Evolutionary conservation across 2,329 filamentous ascomycete genomes (phyloP), one percentile per base, ranked within the genome.

Genomic region (Hymenoscyphus scutula): DNA sequence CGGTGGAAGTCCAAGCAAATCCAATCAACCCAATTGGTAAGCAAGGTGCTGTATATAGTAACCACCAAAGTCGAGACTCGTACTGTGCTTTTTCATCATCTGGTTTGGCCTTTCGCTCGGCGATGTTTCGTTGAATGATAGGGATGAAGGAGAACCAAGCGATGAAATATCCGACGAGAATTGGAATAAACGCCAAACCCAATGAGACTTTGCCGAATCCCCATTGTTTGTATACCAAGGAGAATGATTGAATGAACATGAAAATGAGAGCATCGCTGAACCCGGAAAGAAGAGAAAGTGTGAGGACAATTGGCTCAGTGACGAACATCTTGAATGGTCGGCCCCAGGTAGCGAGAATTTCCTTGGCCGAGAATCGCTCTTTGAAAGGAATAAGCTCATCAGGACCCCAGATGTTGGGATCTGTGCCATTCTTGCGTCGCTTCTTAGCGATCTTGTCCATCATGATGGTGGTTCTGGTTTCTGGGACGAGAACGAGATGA

Each of bases 391-490:
- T 78, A 11, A 92, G 80, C 76, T 95, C 91, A 64, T 89, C 86
- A 0, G 89, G 89, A 0, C 91, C 90, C 69, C 85, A 91, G 66
- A 92, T 74, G 56, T 74, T 72, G 8, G 81, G 78, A 37, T 82
- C 77, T 67, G 83, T 76, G 41, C 86, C 86, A 11, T 78, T 78
- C 76, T 87, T 79, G 74, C 91, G 84, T 67, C 87, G 84, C 74
- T 84, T 86, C 81, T 91, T 91, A 30, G 91, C 91, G 63, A 93
- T 91, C 1, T 80, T 80, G 77, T 95, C 88, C 81, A 96, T 87
- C 79, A 95, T 82, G 64, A 92, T 84, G 4, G 88, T 91, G 0
- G 86, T 84, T 59, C 91, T 82, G 0, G 91, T 95, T 75, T 95
- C 91, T 1, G 90, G 90, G 1, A 95, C 91, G 7, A 85, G 80